Evolutionary conservation across 106 monocot species (phyloP).

Genomic region (Allium fistulosum): DNA sequence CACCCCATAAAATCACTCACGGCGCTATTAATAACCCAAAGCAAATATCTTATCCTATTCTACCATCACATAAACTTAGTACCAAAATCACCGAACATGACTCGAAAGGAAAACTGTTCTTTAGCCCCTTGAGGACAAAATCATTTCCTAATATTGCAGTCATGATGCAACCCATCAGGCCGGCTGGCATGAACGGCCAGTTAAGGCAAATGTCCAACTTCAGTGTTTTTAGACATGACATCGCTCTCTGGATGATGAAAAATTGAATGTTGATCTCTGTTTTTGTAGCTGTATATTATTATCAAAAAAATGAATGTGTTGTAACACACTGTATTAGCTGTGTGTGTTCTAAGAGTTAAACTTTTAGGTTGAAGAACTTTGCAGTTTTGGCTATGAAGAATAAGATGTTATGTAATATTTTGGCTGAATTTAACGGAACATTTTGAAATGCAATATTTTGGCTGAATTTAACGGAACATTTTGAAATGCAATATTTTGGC

Average conservation of each 20-base stretch:
- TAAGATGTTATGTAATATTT: too few relatives aligned
- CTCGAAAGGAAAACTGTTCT: constrained; percentile 33
- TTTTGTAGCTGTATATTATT: background rate
- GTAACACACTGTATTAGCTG: background rate
- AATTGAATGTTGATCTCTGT: background rate
- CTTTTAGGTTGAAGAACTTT: too few relatives aligned
- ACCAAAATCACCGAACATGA: constrained; percentile 12
- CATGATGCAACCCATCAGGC: constrained; percentile 34
- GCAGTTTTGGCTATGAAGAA: too few relatives aligned
- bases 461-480: too few relatives aligned
- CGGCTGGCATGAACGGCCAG: constrained; percentile 18
- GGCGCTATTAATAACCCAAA: constrained; percentile 11
- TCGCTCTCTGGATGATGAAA: constrained; percentile 47
- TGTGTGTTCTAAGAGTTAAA: too few relatives aligned
- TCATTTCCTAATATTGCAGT: constrained; percentile 33
- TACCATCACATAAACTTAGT: constrained; percentile 6
- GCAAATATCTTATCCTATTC: constrained; percentile 6
- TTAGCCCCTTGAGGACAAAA: constrained; percentile 30
- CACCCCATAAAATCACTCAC: background rate
- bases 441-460: too few relatives aligned
- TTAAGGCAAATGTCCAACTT: constrained; percentile 20
- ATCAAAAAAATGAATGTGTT: background rate
- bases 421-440: too few relatives aligned
- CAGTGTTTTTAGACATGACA: constrained; percentile 69
- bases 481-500: too few relatives aligned